Base-by-base conservation (phyloP, 2,329 filamentous ascomycete species). In the Helotiales sp. region DNA sequence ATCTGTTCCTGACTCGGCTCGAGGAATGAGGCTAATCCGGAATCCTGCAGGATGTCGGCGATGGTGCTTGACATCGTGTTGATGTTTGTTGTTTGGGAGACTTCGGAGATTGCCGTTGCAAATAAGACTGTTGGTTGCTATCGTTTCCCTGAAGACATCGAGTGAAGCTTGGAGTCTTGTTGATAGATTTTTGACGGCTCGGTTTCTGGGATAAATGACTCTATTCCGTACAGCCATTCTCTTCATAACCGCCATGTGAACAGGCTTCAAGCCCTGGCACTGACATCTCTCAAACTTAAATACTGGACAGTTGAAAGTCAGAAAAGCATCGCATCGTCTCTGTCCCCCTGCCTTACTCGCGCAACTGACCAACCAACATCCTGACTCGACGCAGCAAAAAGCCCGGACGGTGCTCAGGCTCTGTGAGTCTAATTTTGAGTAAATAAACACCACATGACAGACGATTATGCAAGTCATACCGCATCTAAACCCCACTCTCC, bases 391-490 rank as follows among this genome's bases (percentile, higher is more conserved):
- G 50, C 28, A 20, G n/a, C n/a, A n/a, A n/a, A n/a, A n/a, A n/a
- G n/a, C n/a, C n/a, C n/a, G n/a, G n/a, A n/a, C n/a, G n/a, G n/a
- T n/a, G n/a, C n/a, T n/a, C n/a, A n/a, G n/a, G n/a, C n/a, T n/a
- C n/a, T n/a, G n/a, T n/a, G n/a, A n/a, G n/a, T n/a, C n/a, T n/a
- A n/a, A n/a, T n/a, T n/a, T n/a, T n/a, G n/a, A n/a, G n/a, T 11
- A 8, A 8, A 32, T 13, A 50, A 28, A 28, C 24, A 26, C 13
- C 26, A 54, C 49, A 43, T n/a, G 40, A 43, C 17, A 20, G n/a
- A 43, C 40, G 17, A 43, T 40, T 55, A 55, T 55, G 50, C 50
- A 55, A 55, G 50, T 55, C 50, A 55, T 55, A 55, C 50, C 28
- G 50, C 15, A 43, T 17, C 40, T 15, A 6, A 34, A 34, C 30